Evolutionary conservation across 2,329 filamentous ascomycete species (phyloP).

Genomic region (Arthrobotrys iridis): DNA sequence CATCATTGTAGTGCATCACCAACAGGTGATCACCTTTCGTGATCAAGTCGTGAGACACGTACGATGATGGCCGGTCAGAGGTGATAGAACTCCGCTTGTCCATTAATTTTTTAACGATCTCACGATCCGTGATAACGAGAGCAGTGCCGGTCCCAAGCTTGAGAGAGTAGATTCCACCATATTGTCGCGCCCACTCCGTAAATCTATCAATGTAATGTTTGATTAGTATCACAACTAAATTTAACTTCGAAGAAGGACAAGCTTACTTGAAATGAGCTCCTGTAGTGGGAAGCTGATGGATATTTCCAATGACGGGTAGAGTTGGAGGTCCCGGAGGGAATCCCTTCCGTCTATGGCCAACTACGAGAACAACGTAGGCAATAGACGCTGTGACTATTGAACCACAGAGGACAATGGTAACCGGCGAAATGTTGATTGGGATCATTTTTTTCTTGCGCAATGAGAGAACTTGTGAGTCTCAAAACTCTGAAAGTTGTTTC

Average conservation of each 20-base stretch:
- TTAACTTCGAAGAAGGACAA: neutral
- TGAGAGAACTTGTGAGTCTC: neutral
- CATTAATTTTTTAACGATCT: constrained; percentile 63
- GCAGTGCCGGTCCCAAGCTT: constrained; percentile 63
- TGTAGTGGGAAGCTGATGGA: constrained; percentile 61
- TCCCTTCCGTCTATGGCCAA: constrained; percentile 21
- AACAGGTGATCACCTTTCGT: constrained; percentile 65
- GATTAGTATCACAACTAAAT: neutral
- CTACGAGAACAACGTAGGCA: constrained; percentile 15
- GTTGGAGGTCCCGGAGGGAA: constrained; percentile 61
- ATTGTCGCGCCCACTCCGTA: constrained; percentile 63
- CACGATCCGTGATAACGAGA: constrained; percentile 63
- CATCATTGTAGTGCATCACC: constrained; percentile 64
- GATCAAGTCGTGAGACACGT: constrained; percentile 63
- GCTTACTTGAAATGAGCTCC: constrained; percentile 59
- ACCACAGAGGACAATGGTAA: neutral
- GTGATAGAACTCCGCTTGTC: constrained; percentile 65
- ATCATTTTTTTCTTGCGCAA: neutral
- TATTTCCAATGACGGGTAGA: constrained; percentile 63
- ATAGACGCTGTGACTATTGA: constrained; percentile 12
- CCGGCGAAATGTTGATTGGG: constrained; percentile 11
- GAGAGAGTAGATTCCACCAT: constrained; percentile 63
- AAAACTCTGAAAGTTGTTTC: neutral
- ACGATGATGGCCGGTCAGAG: constrained; percentile 63
- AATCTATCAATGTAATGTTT: constrained; percentile 59